Conservation (phyloP, 805 yeast genomes). For the Sugiyamaella mastotermitis region DNA sequence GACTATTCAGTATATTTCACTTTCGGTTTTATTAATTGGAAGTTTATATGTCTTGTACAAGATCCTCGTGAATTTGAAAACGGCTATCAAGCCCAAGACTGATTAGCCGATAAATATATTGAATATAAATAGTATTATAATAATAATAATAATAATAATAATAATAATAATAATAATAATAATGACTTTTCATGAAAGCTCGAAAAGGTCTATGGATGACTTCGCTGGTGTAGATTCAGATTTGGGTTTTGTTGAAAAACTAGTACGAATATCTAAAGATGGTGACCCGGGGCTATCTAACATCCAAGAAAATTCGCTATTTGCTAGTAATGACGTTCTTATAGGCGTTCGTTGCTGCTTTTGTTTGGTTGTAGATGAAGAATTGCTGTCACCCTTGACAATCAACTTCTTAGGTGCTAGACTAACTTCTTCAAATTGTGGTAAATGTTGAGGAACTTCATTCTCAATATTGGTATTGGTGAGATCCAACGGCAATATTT, state of each 20-base stretch:
- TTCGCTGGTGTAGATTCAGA: conserved; percentile 1
- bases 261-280: conserved; percentile 1
- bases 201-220: conserved; percentile 6
- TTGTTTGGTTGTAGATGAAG: too few relatives aligned
- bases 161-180: too few relatives aligned
- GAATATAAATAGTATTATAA: too few relatives aligned
- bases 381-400: too few relatives aligned
- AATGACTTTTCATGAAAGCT: conserved; percentile 6
- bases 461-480: too few relatives aligned
- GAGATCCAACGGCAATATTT: too few relatives aligned
- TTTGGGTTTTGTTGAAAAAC: not conserved
- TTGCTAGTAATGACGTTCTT: conserved; percentile 19
- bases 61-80: conserved; percentile 5
- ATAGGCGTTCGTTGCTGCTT: not conserved
- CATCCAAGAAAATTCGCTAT: conserved; percentile 26
- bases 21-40: conserved; percentile 32
- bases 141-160: too few relatives aligned
- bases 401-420: too few relatives aligned
- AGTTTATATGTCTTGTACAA: conserved; percentile 29
- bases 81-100: not conserved
- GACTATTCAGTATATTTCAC: conserved; percentile 33
- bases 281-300: conserved; percentile 15
- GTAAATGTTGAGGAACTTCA: too few relatives aligned
- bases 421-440: too few relatives aligned
- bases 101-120: not conserved